Evolutionary conservation across 148 eudicot genomes (phyloP).

Genomic region (Vaccinium corymbosum): DNA sequence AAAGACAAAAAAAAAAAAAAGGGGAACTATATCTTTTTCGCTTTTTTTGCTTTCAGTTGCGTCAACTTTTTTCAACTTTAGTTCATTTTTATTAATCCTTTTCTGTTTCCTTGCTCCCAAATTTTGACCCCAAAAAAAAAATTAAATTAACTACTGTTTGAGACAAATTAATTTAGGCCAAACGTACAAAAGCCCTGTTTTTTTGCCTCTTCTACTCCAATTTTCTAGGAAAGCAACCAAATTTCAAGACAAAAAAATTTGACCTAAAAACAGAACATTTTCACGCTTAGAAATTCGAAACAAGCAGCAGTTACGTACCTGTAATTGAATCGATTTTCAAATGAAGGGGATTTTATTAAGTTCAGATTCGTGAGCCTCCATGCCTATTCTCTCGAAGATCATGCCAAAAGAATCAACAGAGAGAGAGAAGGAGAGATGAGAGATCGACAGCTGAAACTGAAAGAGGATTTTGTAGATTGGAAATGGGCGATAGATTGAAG

Average conservation of each 20-base stretch:
- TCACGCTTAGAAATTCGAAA: neutral
- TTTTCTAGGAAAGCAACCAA: neutral
- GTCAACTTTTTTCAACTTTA: no score
- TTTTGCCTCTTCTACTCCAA: neutral
- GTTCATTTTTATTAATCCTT: no score
- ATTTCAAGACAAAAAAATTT: neutral
- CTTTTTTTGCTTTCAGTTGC: no score
- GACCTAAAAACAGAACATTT: neutral
- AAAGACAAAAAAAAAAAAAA: no score
- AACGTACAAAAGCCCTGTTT: neutral
- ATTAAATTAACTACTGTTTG: no score
- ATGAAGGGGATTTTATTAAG: neutral
- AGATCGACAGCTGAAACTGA: neutral
- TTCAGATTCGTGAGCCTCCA: constrained; percentile 40
- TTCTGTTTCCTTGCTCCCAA: no score
- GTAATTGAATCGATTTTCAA: constrained; percentile 9
- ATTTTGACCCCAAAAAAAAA: no score
- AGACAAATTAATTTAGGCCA: no score
- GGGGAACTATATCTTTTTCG: no score
- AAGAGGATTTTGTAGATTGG: neutral
- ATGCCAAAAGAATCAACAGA: neutral
- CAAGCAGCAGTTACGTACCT: neutral
- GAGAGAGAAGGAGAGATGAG: neutral
- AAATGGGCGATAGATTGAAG: neutral
- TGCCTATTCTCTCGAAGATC: constrained; percentile 11